These are phyloP conservation scores for Camelina sativa DNA, from an alignment of 345 rosid species.

Conservation along the genomic window DNA sequence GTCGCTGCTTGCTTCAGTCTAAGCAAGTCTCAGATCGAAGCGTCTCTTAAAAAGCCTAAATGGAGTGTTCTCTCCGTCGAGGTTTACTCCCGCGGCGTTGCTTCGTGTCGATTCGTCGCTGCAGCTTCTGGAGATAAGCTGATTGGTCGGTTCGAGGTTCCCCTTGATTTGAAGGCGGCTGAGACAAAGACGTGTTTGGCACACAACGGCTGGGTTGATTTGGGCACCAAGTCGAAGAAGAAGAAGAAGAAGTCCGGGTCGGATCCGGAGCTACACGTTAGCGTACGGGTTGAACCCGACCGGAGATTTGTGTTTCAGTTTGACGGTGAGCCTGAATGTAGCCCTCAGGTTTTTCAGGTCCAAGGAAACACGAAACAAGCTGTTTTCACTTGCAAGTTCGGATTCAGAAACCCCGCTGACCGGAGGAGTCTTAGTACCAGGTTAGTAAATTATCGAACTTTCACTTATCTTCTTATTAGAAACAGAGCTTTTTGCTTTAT, in stretches of 20 bases:
- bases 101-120: slow-evolving; percentile 45
- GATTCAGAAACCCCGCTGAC: slow-evolving; percentile 59
- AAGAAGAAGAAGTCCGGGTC: slow-evolving; percentile 46
- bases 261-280: slow-evolving; percentile 49
- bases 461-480: background rate
- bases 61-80: slow-evolving; percentile 46
- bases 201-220: slow-evolving; percentile 66
- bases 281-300: slow-evolving; percentile 70
- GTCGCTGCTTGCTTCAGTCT: slow-evolving; percentile 66
- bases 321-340: slow-evolving; percentile 83
- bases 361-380: slow-evolving; percentile 78
- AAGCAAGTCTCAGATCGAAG: slow-evolving; percentile 53
- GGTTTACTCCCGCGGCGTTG: slow-evolving; percentile 46
- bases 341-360: slow-evolving; percentile 85
- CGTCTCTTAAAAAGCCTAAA: slow-evolving; percentile 20
- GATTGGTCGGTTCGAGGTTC: slow-evolving; percentile 57
- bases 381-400: slow-evolving; percentile 87
- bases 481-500: slow-evolving; percentile 11
- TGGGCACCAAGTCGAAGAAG: slow-evolving; percentile 40
- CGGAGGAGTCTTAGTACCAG: slow-evolving; percentile 57
- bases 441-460: slow-evolving; percentile 43
- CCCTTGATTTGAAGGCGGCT: slow-evolving; percentile 58
- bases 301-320: slow-evolving; percentile 81
- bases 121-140: slow-evolving; percentile 47
- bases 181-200: slow-evolving; percentile 50